Evolutionary conservation across 805 yeast genomes (phyloP).

Genomic region (Candida sonorensis): DNA sequence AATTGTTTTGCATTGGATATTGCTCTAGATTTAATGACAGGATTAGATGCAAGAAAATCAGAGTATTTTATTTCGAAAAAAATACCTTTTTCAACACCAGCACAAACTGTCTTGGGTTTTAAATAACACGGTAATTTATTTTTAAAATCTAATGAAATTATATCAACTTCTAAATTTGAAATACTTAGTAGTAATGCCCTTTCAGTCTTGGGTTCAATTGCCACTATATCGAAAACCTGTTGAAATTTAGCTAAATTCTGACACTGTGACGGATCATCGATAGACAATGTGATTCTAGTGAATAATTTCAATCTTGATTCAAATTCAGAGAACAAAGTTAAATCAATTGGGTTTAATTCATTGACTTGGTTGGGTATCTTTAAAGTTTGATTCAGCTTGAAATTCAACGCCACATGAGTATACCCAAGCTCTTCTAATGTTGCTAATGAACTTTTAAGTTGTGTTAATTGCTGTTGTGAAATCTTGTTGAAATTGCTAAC

Average conservation of each 20-base stretch:
- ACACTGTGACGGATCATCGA: constrained; percentile 73
- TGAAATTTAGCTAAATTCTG: constrained; percentile 46
- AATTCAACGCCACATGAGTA: constrained; percentile 71
- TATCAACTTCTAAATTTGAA: constrained; percentile 70
- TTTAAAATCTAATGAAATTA: constrained; percentile 66
- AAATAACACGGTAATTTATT: constrained; percentile 66
- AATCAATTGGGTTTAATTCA: constrained; percentile 36
- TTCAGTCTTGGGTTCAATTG: constrained; percentile 77
- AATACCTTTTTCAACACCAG: constrained; percentile 78
- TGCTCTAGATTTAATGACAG: constrained; percentile 44
- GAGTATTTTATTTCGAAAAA: constrained; percentile 73
- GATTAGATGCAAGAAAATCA: constrained; percentile 34
- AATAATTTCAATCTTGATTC: constrained; percentile 39
- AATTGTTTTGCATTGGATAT: constrained; percentile 69
- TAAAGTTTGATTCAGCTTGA: constrained; percentile 35
- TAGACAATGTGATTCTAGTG: constrained; percentile 66
- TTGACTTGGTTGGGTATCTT: constrained; percentile 43
- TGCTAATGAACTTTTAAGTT: constrained; percentile 42
- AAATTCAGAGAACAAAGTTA: constrained; percentile 28
- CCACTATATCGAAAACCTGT: constrained; percentile 63
- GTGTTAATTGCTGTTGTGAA: constrained; percentile 33
- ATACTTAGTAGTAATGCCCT: constrained; percentile 71
- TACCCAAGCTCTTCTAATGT: constrained; percentile 61
- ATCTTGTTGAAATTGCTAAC: constrained; percentile 41
- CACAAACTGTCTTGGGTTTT: constrained; percentile 77